Percentiles rank a stretch among this genome's conserved stretches.
phyloP scores from a whole-genome alignment of 768 basidiomycete species.

The Boletus tylopilopsis region DNA sequence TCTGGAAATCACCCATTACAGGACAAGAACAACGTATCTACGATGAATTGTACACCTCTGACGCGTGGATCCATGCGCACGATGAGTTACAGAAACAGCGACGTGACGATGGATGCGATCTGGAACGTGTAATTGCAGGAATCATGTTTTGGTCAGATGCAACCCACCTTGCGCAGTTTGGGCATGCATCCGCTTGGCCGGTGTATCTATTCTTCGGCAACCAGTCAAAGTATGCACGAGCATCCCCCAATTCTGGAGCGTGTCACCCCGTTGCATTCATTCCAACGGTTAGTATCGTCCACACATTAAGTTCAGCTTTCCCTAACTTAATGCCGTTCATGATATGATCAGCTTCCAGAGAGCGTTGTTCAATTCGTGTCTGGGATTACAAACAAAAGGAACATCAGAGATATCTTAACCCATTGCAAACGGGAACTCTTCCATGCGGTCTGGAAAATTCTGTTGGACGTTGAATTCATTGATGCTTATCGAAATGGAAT shows the following conservation, averaged over 20 bases:
- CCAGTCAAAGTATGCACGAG: background rate
- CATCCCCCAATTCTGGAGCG: background rate
- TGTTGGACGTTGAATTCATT: slow-evolving; percentile 16
- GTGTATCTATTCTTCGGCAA: background rate
- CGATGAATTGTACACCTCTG: slow-evolving; percentile 25
- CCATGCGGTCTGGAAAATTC: background rate
- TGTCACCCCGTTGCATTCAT: background rate
- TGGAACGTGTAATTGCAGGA: background rate
- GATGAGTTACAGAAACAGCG: slow-evolving; percentile 19
- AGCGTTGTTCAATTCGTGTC: background rate
- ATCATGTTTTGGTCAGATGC: background rate
- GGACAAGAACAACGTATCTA: slow-evolving; percentile 13
- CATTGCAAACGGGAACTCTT: background rate
- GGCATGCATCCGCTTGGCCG: background rate
- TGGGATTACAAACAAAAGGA: background rate
- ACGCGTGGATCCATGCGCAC: slow-evolving; percentile 21
- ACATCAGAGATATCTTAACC: background rate
- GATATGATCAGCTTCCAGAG: background rate
- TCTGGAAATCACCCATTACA: slow-evolving; percentile 12
- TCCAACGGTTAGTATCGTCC: background rate
- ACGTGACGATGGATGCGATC: slow-evolving; percentile 10
- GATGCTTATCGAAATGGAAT: slow-evolving; percentile 23
- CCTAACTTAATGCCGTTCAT: background rate
- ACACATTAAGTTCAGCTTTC: no score
- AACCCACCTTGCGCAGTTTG: background rate